phyloP scores from a whole-genome alignment of 768 basidiomycete genomes.

The Naganishia kalamii region DNA sequence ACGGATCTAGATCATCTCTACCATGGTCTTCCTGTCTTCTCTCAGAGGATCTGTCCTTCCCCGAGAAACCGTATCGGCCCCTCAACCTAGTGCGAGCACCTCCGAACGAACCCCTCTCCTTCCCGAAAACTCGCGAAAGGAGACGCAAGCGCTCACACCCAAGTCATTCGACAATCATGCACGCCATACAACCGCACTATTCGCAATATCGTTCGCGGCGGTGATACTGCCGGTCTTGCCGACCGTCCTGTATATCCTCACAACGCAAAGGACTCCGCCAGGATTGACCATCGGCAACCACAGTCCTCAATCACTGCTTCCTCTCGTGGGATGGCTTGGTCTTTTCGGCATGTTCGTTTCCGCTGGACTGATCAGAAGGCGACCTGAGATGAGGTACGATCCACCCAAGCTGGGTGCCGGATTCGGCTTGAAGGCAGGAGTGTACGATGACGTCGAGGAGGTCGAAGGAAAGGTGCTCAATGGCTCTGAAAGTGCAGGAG shows the following conservation, averaged over 20 bases:
- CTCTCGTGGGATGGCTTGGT: constrained; percentile 10
- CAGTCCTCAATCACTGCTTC: not conserved
- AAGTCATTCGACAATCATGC: not conserved
- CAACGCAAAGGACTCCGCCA: constrained; percentile 22
- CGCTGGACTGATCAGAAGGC: constrained; percentile 34
- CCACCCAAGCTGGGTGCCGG: constrained; percentile 31
- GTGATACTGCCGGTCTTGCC: constrained; percentile 27
- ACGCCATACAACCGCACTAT: not conserved
- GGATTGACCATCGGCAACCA: not conserved
- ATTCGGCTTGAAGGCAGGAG: constrained; percentile 31
- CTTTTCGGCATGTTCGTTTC: constrained; percentile 18
- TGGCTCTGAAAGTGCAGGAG: not conserved
- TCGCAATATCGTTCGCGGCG: not conserved
- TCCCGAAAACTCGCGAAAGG: not conserved
- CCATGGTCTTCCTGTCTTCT: not conserved
- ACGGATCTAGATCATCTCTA: not conserved
- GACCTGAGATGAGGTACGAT: constrained; percentile 33
- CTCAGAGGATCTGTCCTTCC: not conserved
- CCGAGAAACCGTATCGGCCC: no score
- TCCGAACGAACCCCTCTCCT: constrained; percentile 2
- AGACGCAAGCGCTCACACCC: not conserved
- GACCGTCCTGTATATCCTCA: constrained; percentile 25
- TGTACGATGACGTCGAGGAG: constrained; percentile 7
- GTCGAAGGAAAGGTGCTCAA: not conserved
- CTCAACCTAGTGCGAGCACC: no score